phyloP scores from a whole-genome alignment of 1,139 yeast genomes.

The Neolecta irregularis region DNA sequence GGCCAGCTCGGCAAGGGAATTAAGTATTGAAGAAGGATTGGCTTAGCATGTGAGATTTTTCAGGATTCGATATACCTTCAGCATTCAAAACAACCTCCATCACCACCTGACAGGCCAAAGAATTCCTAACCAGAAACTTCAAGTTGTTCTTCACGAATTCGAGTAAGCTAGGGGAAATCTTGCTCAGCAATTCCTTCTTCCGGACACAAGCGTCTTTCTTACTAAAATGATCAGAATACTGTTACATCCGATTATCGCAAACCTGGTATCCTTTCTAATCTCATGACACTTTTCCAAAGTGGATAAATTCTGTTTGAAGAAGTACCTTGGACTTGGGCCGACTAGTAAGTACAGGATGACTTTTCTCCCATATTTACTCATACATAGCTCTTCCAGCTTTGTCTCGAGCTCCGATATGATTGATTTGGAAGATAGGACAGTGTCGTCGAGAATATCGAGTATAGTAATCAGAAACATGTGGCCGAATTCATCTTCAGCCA shows the following conservation, averaged over 20 bases:
- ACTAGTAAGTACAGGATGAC: conserved; percentile 70
- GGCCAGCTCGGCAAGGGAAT: conserved; percentile 40
- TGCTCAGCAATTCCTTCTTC: conserved; percentile 49
- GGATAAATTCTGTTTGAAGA: conserved; percentile 52
- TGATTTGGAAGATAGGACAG: conserved; percentile 63
- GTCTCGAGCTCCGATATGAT: conserved; percentile 46
- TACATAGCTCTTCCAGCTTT: conserved; percentile 41
- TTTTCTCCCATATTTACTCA: conserved; percentile 71
- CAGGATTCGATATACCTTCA: conserved; percentile 31
- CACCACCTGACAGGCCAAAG: conserved; percentile 70
- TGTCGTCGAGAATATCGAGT: conserved; percentile 84
- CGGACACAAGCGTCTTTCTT: conserved; percentile 74
- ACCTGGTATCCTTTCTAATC: conserved; percentile 46
- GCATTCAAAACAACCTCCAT: conserved; percentile 56
- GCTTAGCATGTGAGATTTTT: too few species aligned
- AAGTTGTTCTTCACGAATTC: conserved; percentile 37
- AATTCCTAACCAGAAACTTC: conserved; percentile 42
- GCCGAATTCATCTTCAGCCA: conserved; percentile 77
- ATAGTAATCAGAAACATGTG: conserved; percentile 63
- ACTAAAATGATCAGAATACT: too few species aligned
- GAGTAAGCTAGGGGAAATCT: conserved; percentile 53
- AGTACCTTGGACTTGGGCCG: conserved; percentile 64
- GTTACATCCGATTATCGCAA: too few species aligned
- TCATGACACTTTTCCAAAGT: conserved; percentile 47
- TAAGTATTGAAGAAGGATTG: conserved; percentile 40